Evolutionary conservation across 129 eudicot species (phyloP).

Genomic region (Flaveria linearis): DNA sequence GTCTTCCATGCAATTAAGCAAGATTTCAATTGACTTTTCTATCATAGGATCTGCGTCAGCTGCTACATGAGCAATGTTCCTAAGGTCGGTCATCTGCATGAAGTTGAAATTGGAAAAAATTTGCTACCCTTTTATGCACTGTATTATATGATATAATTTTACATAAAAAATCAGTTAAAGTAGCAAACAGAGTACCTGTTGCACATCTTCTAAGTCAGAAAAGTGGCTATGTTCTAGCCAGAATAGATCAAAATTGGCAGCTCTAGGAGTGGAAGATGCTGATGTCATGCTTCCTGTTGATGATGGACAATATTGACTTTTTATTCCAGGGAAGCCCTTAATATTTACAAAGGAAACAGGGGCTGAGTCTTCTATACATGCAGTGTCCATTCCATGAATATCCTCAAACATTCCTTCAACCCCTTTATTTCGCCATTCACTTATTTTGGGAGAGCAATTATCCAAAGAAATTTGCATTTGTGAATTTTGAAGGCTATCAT

Average conservation of each 20-base stretch:
- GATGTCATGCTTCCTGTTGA: constrained; percentile 83
- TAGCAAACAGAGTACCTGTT: constrained; percentile 52
- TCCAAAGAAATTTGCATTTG: constrained; percentile 45
- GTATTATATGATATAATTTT: neutral
- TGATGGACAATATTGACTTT: constrained; percentile 64
- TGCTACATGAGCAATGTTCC: constrained; percentile 68
- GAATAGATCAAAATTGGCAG: constrained; percentile 63
- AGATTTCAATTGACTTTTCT: constrained; percentile 61
- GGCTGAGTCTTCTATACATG: constrained; percentile 72
- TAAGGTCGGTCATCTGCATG: constrained; percentile 71
- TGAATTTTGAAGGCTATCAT: constrained; percentile 57
- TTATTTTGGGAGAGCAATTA: constrained; percentile 62
- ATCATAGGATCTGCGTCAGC: constrained; percentile 62
- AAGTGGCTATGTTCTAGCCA: constrained; percentile 73
- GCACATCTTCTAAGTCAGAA: constrained; percentile 65
- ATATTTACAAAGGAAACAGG: constrained; percentile 40
- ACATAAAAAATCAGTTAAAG: neutral
- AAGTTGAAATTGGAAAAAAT: neutral
- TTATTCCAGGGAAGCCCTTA: constrained; percentile 58
- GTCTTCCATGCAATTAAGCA: constrained; percentile 73
- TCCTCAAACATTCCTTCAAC: constrained; percentile 93
- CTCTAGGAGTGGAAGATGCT: constrained; percentile 75
- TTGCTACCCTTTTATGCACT: neutral
- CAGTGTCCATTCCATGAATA: constrained; percentile 96
- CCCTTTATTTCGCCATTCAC: constrained; percentile 76